A percentile compares a stretch with the other conserved stretches of the same genome.
Conservation (phyloP, 2,329 filamentous ascomycete genomes). For the Hymenoscyphus repandus region DNA sequence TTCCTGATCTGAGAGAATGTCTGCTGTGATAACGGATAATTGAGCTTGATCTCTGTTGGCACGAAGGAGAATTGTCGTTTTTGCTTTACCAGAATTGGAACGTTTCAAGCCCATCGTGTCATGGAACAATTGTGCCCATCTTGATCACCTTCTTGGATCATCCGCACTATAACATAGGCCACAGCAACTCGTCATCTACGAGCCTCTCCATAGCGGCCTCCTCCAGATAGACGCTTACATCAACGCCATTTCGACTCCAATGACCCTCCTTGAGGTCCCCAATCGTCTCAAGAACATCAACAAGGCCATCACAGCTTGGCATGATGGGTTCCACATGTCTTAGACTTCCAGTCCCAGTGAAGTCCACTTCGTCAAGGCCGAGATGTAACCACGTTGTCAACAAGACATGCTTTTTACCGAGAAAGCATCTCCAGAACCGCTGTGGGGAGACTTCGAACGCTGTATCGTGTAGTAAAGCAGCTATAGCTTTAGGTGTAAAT, state of each 20-base stretch:
- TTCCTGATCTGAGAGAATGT: no score
- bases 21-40: no score
- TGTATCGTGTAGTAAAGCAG: constrained; percentile 38
- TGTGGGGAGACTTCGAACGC: constrained; percentile 41
- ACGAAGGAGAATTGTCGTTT: no score
- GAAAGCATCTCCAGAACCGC: constrained; percentile 42
- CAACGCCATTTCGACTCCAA: constrained; percentile 31
- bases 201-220: constrained; percentile 26
- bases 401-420: constrained; percentile 38
- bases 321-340: constrained; percentile 39
- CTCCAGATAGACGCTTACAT: constrained; percentile 34
- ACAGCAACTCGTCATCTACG: constrained; percentile 23
- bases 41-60: no score
- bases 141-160: no score
- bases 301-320: constrained; percentile 37
- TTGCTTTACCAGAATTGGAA: no score
- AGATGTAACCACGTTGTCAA: constrained; percentile 41
- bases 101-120: no score
- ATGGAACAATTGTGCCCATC: neutral
- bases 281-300: constrained; percentile 37
- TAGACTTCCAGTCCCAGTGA: constrained; percentile 26
- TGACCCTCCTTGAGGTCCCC: constrained; percentile 9
- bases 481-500: constrained; percentile 36
- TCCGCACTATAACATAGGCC: neutral
- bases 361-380: constrained; percentile 38